Evolutionary conservation across 2,329 filamentous ascomycete genomes (phyloP).

Genomic region (Septoria linicola): DNA sequence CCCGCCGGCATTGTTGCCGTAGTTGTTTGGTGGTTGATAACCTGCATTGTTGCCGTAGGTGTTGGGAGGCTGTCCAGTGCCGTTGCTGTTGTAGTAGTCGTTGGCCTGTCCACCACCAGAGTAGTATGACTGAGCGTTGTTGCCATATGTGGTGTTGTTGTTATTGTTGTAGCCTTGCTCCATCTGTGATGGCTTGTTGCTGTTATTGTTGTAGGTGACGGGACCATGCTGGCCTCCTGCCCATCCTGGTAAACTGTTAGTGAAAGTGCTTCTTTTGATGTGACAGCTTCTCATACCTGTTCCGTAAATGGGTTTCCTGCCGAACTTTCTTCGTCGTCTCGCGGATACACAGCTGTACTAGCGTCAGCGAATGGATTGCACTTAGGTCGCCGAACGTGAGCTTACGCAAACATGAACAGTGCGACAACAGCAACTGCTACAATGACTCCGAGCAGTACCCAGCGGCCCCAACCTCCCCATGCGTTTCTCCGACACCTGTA

Average conservation of each 20-base stretch:
- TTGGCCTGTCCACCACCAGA: conserved; percentile 2
- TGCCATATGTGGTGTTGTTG: conserved; percentile 3
- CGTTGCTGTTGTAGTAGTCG: conserved; percentile 12
- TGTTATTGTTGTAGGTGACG: conserved; percentile 13
- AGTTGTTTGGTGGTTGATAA: not conserved
- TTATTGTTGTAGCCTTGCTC: conserved; percentile 16
- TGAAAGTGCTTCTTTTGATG: too few relatives aligned
- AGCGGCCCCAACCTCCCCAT: conserved; percentile 23
- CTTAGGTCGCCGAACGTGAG: not conserved
- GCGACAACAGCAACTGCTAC: conserved; percentile 15
- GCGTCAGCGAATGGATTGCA: not conserved
- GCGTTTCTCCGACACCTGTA: not conserved
- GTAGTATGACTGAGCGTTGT: conserved; percentile 11
- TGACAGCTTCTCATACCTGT: too few relatives aligned
- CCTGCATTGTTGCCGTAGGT: conserved; percentile 6
- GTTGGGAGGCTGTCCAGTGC: not conserved
- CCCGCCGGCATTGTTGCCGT: conserved; percentile 11
- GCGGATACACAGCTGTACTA: conserved; percentile 18
- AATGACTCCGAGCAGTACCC: conserved; percentile 21
- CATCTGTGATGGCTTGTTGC: conserved; percentile 12
- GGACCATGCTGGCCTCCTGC: conserved; percentile 8
- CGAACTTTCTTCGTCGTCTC: conserved; percentile 18
- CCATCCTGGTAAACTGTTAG: conserved; percentile 15
- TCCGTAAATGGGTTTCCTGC: conserved; percentile 19
- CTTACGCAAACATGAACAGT: conserved; percentile 22